A percentile compares a stretch with the other conserved stretches of the same genome.
Conservation (phyloP, 805 yeast genomes). For the Lachancea fermentati region DNA sequence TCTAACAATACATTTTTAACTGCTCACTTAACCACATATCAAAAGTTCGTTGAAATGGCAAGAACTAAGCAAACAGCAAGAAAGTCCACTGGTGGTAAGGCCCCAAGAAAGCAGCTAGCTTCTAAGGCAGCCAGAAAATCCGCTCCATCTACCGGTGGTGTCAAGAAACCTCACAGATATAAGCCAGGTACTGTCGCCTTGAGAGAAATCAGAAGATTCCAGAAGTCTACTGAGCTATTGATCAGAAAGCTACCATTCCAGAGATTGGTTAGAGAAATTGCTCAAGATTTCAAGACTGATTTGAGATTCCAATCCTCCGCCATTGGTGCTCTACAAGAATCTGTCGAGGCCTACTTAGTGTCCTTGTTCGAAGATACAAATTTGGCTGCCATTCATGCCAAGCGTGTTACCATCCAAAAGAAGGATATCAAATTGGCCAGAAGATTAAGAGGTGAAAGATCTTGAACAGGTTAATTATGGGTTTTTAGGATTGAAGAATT, state of each 20-base stretch:
- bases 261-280: slow-evolving; percentile 92
- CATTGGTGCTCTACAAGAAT: slow-evolving; percentile 95
- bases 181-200: slow-evolving; percentile 96
- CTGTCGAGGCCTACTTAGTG: slow-evolving; percentile 96
- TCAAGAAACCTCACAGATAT: slow-evolving; percentile 92
- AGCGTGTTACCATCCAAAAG: slow-evolving; percentile 98
- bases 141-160: slow-evolving; percentile 90
- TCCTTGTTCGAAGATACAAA: slow-evolving; percentile 96
- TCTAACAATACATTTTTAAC: too few relatives aligned
- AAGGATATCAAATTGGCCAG: slow-evolving; percentile 97
- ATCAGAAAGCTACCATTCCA: slow-evolving; percentile 97
- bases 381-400: slow-evolving; percentile 98
- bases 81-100: slow-evolving; percentile 94
- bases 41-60: slow-evolving; percentile 51
- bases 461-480: slow-evolving; percentile 37
- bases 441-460: slow-evolving; percentile 96
- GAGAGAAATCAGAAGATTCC: slow-evolving; percentile 97
- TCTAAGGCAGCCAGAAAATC: slow-evolving; percentile 92
- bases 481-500: not conserved
- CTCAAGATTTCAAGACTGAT: slow-evolving; percentile 89
- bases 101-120: slow-evolving; percentile 91
- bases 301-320: slow-evolving; percentile 97
- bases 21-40: not conserved
- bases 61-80: slow-evolving; percentile 94
- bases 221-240: slow-evolving; percentile 89